Percentiles rank a stretch among this genome's conserved stretches.
phyloP scores from a whole-genome alignment of 2,329 filamentous ascomycete genomes.

The Orbilia blumenaviensis region DNA sequence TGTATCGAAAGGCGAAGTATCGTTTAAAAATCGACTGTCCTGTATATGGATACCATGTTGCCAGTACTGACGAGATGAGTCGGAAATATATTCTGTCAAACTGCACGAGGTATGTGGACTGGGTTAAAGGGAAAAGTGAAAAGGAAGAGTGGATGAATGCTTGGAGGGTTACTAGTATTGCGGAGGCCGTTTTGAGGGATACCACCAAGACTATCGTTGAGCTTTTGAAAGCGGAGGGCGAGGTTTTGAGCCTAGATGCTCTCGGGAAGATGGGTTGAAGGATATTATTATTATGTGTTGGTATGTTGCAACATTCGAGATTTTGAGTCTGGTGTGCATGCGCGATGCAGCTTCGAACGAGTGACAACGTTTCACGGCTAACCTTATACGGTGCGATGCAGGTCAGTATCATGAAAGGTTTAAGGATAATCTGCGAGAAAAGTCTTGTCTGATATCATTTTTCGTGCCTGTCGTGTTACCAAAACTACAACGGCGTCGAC shows the following conservation, averaged over 20 bases:
- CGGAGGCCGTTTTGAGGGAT: conserved; percentile 25
- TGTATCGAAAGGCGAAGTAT: conserved; percentile 13
- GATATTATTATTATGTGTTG: conserved; percentile 52
- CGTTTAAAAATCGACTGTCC: neutral
- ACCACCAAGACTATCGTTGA: conserved; percentile 15
- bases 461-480: neutral
- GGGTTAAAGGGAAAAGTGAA: neutral
- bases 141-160: conserved; percentile 15
- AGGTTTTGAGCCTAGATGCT: conserved; percentile 15
- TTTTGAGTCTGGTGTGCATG: neutral
- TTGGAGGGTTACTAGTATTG: conserved; percentile 22
- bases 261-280: neutral
- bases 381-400: neutral
- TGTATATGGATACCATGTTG: conserved; percentile 22
- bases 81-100: conserved; percentile 8
- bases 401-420: neutral
- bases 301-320: conserved; percentile 31
- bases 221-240: conserved; percentile 24
- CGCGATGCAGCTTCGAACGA: neutral
- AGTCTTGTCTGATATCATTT: neutral
- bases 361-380: neutral
- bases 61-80: neutral
- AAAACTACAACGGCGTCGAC: neutral
- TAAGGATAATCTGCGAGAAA: neutral
- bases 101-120: conserved; percentile 15